Percentiles rank a stretch among this genome's conserved stretches.
Evolutionary conservation across 2,329 filamentous ascomycete genomes (phyloP).

Genomic region (Colletotrichum sp.): DNA sequence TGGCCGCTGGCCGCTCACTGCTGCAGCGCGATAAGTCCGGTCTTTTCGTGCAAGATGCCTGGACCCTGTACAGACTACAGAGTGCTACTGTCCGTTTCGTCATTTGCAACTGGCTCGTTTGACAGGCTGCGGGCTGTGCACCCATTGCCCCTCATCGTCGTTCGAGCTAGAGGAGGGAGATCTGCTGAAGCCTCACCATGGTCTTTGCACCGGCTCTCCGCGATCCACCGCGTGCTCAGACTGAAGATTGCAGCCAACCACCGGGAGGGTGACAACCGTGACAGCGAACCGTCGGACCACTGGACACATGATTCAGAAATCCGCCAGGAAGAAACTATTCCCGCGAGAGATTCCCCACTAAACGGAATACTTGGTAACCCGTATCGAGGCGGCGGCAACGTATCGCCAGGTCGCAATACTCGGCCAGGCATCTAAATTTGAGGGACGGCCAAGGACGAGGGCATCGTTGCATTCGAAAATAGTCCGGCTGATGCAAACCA

Average conservation of each 20-base stretch:
- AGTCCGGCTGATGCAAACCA: background rate
- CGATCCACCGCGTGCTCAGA: conserved; percentile 10
- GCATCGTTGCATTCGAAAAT: background rate
- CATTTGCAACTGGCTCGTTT: conserved; percentile 16
- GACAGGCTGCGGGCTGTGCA: conserved; percentile 15
- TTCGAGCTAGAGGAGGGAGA: conserved; percentile 9
- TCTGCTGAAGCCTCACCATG: conserved; percentile 16
- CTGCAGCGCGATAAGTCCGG: conserved; percentile 7
- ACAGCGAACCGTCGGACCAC: conserved; percentile 7
- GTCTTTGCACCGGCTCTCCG: conserved; percentile 4
- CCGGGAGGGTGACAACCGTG: conserved; percentile 5
- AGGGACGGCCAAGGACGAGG: background rate
- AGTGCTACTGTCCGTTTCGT: conserved; percentile 14
- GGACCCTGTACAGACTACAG: conserved; percentile 2
- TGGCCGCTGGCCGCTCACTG: conserved; percentile 2
- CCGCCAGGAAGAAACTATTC: conserved; percentile 11
- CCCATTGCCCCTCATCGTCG: background rate
- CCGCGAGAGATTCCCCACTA: conserved; percentile 3
- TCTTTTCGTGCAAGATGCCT: conserved; percentile 2
- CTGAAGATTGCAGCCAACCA: conserved; percentile 11
- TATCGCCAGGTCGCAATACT: background rate
- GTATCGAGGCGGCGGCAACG: background rate
- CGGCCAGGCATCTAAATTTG: background rate
- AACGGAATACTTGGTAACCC: background rate
- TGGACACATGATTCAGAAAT: conserved; percentile 16